Evolutionary conservation across 1,284 basidiomycete species (phyloP).

Genomic region (Trichosporon asahii): DNA sequence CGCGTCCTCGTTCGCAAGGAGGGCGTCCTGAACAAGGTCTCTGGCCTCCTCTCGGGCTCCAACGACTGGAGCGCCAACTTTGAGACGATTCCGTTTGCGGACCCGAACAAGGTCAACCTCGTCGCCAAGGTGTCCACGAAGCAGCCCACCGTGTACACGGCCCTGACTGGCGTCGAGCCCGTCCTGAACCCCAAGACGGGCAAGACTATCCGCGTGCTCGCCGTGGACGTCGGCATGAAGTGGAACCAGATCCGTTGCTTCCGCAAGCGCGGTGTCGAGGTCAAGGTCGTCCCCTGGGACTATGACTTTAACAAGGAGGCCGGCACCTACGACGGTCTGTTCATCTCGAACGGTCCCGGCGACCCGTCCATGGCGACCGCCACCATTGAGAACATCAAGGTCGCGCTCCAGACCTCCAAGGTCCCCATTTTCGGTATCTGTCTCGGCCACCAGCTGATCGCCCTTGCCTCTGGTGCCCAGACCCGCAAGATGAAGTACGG

Average conservation of each 20-base stretch:
- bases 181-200: conserved; percentile 72
- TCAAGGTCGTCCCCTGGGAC: conserved; percentile 97
- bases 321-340: conserved; percentile 88
- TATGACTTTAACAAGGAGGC: conserved; percentile 78
- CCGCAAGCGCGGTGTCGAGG: conserved; percentile 83
- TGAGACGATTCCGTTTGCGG: conserved; percentile 74
- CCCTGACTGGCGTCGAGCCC: conserved; percentile 54
- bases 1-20: conserved; percentile 66
- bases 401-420: conserved; percentile 68
- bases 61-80: conserved; percentile 74
- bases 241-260: conserved; percentile 99
- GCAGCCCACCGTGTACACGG: conserved; percentile 66
- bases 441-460: conserved; percentile 95
- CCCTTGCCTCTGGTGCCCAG: conserved; percentile 86
- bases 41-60: conserved; percentile 36
- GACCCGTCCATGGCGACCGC: conserved; percentile 81
- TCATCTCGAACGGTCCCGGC: conserved; percentile 97
- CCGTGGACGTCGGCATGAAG: conserved; percentile 98
- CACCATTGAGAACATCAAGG: conserved; percentile 70
- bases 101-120: conserved; percentile 87
- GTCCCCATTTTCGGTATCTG: conserved; percentile 98
- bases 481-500: conserved; percentile 99
- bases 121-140: conserved; percentile 81
- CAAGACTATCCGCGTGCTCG: conserved; percentile 77
- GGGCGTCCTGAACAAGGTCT: conserved; percentile 49